Conservation (phyloP, 768 basidiomycete genomes). For the Mycena kentingensis region DNA sequence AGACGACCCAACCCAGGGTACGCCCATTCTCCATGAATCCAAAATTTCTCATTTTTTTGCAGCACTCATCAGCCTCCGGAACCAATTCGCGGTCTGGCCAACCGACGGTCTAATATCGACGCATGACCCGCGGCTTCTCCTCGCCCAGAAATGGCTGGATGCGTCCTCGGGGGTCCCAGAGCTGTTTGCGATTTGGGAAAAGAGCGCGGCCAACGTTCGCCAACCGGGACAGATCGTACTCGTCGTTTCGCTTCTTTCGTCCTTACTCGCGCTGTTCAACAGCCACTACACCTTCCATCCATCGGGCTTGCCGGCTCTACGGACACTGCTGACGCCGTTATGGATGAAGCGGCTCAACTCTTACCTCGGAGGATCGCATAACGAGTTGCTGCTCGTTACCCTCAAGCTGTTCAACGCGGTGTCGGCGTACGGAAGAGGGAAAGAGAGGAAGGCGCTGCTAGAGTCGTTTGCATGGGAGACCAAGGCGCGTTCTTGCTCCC, state of each 20-base stretch:
- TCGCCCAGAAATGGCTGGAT: conserved; percentile 67
- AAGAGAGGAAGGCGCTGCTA: conserved; percentile 60
- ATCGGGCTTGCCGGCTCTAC: conserved; percentile 63
- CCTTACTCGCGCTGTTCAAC: conserved; percentile 63
- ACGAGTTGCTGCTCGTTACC: conserved; percentile 65
- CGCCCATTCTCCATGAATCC: conserved; percentile 10
- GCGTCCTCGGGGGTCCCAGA: conserved; percentile 57
- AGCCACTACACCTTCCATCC: conserved; percentile 69
- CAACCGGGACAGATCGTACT: conserved; percentile 45
- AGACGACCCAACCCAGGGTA: conserved; percentile 37
- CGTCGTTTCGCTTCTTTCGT: conserved; percentile 56
- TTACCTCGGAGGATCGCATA: conserved; percentile 61
- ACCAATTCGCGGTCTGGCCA: conserved; percentile 57
- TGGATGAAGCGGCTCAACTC: conserved; percentile 61
- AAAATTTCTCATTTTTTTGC: conserved; percentile 1
- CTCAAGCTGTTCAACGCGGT: conserved; percentile 66
- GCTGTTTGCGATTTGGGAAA: conserved; percentile 66
- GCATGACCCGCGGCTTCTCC: conserved; percentile 59
- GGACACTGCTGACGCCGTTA: conserved; percentile 54
- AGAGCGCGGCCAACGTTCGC: conserved; percentile 29
- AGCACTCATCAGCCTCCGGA: conserved; percentile 59
- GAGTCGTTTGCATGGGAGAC: conserved; percentile 80
- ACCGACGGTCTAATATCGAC: conserved; percentile 50
- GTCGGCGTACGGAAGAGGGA: conserved; percentile 64
- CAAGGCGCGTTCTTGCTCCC: conserved; percentile 48